phyloP scores from a whole-genome alignment of 345 rosid species.

The Salix arbutifolia region DNA sequence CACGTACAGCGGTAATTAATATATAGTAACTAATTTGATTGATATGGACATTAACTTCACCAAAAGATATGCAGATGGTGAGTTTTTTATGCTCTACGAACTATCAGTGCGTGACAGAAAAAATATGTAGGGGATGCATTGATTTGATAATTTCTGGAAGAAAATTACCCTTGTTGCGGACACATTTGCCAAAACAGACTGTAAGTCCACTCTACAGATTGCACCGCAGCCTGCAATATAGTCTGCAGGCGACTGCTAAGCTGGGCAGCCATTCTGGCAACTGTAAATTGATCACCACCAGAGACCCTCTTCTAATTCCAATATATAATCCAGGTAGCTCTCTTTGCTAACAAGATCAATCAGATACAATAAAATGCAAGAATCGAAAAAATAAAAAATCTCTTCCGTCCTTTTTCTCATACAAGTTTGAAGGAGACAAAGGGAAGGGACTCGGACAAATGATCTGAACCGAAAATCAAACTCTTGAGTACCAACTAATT shows the following conservation, averaged over 20 bases:
- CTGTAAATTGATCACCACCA: neutral
- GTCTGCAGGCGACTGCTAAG: constrained; percentile 56
- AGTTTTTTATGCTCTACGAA: neutral
- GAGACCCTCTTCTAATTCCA: neutral
- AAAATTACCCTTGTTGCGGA: constrained; percentile 81
- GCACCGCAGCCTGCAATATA: constrained; percentile 76
- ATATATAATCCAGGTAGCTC: neutral
- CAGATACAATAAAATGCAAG: neutral
- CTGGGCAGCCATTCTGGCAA: constrained; percentile 41
- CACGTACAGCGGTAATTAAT: neutral
- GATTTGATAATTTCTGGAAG: neutral
- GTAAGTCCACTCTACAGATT: constrained; percentile 93
- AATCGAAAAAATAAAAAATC: neutral
- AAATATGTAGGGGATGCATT: neutral
- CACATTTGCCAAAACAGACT: constrained; percentile 89
- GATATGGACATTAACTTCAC: neutral
- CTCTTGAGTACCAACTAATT: neutral
- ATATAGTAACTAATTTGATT: neutral
- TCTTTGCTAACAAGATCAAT: neutral
- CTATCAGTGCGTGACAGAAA: neutral
- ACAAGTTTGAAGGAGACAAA: constrained; percentile 9
- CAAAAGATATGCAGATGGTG: neutral
- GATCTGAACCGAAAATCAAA: constrained; percentile 30
- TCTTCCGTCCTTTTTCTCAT: neutral
- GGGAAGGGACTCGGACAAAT: neutral